These are phyloP conservation scores for Candida manassasensis DNA, from an alignment of 805 yeast genomes.

Conservation along the genomic window DNA sequence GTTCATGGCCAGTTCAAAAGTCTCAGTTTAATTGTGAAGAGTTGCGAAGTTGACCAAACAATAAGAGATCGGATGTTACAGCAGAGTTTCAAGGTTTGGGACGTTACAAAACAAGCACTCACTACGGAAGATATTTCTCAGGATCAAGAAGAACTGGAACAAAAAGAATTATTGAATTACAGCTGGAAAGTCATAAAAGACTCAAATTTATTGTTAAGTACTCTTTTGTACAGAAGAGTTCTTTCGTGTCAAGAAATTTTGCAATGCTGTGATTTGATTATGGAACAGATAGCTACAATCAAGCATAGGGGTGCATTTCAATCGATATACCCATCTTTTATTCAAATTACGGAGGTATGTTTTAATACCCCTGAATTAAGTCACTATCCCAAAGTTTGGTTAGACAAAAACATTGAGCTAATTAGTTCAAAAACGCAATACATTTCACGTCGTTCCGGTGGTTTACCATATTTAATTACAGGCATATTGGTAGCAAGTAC, in stretches of 20 bases:
- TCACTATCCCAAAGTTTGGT: slow-evolving; percentile 51
- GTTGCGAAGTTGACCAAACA: slow-evolving; percentile 1
- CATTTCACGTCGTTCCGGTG: slow-evolving; percentile 89
- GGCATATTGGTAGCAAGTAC: slow-evolving; percentile 57
- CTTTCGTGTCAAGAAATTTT: slow-evolving; percentile 16
- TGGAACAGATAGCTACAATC: slow-evolving; percentile 65
- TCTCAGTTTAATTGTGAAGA: slow-evolving; percentile 36
- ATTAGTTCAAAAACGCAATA: slow-evolving; percentile 57
- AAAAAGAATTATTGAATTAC: slow-evolving; percentile 53
- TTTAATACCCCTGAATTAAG: slow-evolving; percentile 21
- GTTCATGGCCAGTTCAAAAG: slow-evolving; percentile 72
- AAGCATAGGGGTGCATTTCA: slow-evolving; percentile 92
- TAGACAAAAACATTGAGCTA: slow-evolving; percentile 48
- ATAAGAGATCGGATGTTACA: slow-evolving; percentile 14
- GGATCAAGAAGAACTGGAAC: slow-evolving; percentile 26
- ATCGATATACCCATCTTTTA: slow-evolving; percentile 78
- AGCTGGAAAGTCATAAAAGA: slow-evolving; percentile 86
- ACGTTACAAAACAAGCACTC: slow-evolving; percentile 41
- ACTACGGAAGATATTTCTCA: slow-evolving; percentile 53
- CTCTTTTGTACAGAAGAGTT: slow-evolving; percentile 27
- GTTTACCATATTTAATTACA: slow-evolving; percentile 75
- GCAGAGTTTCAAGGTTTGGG: slow-evolving; percentile 37
- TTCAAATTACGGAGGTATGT: slow-evolving; percentile 56
- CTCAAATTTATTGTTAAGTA: slow-evolving; percentile 51
- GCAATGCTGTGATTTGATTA: slow-evolving; percentile 48